Percentiles rank a stretch among this genome's conserved stretches.
phyloP scores from a whole-genome alignment of 2,329 filamentous ascomycete genomes.

The Venturiaceae sp. region DNA sequence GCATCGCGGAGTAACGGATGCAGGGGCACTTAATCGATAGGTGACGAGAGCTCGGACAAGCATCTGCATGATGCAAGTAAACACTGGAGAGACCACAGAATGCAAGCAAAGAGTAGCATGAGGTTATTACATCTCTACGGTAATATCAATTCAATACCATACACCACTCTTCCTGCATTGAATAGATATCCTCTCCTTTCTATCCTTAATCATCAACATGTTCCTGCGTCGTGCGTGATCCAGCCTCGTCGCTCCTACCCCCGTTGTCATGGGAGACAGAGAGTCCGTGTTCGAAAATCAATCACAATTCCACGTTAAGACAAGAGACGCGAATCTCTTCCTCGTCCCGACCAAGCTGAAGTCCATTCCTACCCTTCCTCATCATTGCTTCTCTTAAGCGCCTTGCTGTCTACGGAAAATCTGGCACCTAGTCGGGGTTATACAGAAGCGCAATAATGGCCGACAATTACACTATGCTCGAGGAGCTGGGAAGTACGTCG shows the following conservation, averaged over 20 bases:
- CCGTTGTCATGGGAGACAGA: background rate
- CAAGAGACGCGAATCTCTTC: background rate
- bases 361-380: background rate
- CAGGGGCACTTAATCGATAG: background rate
- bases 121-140: background rate
- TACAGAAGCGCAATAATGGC: slow-evolving; percentile 45
- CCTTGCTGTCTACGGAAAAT: background rate
- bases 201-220: too few relatives aligned
- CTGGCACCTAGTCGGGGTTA: background rate
- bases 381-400: background rate
- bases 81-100: background rate
- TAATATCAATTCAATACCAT: background rate
- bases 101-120: background rate
- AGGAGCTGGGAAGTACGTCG: slow-evolving; percentile 82
- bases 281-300: background rate
- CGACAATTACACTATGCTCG: slow-evolving; percentile 84
- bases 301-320: background rate
- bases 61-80: background rate
- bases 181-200: background rate
- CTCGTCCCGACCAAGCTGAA: background rate
- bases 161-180: background rate
- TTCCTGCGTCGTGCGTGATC: background rate
- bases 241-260: background rate
- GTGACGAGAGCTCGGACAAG: background rate
- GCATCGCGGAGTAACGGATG: background rate